Base-by-base conservation (phyloP, 2,329 filamentous ascomycete species). In the Myriangium duriaei region DNA sequence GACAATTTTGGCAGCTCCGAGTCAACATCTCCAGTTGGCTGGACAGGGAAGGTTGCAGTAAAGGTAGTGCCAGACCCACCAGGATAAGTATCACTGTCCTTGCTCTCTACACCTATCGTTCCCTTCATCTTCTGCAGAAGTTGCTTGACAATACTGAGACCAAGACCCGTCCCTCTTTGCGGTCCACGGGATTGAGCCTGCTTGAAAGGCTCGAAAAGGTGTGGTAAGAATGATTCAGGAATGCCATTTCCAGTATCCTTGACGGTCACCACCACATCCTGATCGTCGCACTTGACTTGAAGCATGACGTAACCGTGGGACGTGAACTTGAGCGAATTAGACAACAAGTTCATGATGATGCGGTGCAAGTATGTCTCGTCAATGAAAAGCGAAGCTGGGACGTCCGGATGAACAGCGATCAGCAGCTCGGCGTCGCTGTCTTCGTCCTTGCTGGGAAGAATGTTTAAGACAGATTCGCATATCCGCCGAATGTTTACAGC, bases 121-220 rank as follows among this genome's bases (percentile, higher is more conserved):
- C 41, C 41, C 3, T 15, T 31, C 41, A 42, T 42, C 14, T 32
- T 38, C 30, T 42, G 37, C 5, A 42, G 14, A 11, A 42, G 37
- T 17, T 42, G 37, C 16, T 40, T 42, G 18, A 42, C 38, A 19
- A 93, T 93, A 51, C 81, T 86, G 37, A 92, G 58, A 2, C 84
- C 84, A 3, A 92, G 63, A 4, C 84, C 84, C 1, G 84, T 92
- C n/a, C 85, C 84, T 13, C 83, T 83, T 51, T 79, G 48, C 4
- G 49, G 48, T 13, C 52, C 54, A 41, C 51, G 38, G 10, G 48
- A 51, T 32, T 55, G 11, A 42, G 45, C 84, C 56, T 92, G 84
- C 0, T 92, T 81, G 51, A 92, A 92, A 0, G 85, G 85, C 54
- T 92, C 84, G 52, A 92, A 92, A 4, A 92, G 81, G 47, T 78